Evolutionary conservation across 192 early-diverging fungal genomes (phyloP), one percentile per base, ranked within the genome.

Genomic region (Umbelopsis isabellina): DNA sequence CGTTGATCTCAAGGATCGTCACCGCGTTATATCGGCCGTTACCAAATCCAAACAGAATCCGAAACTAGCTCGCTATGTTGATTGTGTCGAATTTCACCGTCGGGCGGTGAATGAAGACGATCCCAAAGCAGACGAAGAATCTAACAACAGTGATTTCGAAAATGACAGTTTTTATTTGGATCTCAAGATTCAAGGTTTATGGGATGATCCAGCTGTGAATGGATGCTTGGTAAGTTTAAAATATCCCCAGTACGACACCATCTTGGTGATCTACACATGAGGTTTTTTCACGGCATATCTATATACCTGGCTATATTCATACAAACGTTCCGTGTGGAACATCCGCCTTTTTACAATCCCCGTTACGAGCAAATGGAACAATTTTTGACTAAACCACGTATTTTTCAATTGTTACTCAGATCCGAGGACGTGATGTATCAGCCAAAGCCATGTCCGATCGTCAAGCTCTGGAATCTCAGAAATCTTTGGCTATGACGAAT

Each of bases 221-320:
- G 67, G 67, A 4, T 69, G 67, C 37, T 46, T 69, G 37, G 67
- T 69, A 69, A 69, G 67, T 68, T 23, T 30, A 30, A 30, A 30
- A 30, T 30, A 3, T 30, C 27, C 27, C 27, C n/a, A n/a, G n/a
- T n/a, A n/a, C n/a, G 27, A 1, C 27, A 30, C 3, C 27, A 30
- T 30, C 3, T 30, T 30, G 27, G 27, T 30, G 27, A 3, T 3
- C 3, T 30, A 30, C 27, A 1, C 1, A 30, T 30, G 27, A n/a
- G 27, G 27, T 3, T 30, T 3, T 30, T 30, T 30, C 27, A 30
- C 27, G 27, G 27, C 3, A 30, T 30, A 30, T 3, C 27, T 30
- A 30, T 30, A 30, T 30, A 30, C 27, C n/a, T n/a, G n/a, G n/a
- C n/a, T n/a, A n/a, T n/a, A n/a, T n/a, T n/a, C n/a, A n/a, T n/a